These are phyloP conservation scores for Sarcodon aspratus DNA, from an alignment of 768 basidiomycete genomes.

Conservation along the genomic window DNA sequence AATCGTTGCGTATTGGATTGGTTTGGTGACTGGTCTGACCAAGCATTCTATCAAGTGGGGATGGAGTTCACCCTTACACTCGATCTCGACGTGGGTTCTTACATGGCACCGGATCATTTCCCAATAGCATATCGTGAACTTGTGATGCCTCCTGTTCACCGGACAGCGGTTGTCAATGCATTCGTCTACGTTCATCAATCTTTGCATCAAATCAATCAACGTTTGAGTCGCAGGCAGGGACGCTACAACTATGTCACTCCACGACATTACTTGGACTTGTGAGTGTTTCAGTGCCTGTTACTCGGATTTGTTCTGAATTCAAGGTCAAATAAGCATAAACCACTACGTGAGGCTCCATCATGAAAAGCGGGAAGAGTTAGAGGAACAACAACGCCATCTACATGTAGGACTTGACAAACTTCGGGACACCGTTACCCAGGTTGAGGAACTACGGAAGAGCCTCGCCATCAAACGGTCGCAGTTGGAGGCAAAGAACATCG, in stretches of 20 bases:
- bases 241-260: slow-evolving; percentile 96
- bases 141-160: slow-evolving; percentile 78
- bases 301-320: slow-evolving; percentile 1
- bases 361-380: slow-evolving; percentile 94
- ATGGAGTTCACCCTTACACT: slow-evolving; percentile 92
- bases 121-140: slow-evolving; percentile 83
- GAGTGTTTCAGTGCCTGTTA: slow-evolving; percentile 24
- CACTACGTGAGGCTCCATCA: slow-evolving; percentile 93
- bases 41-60: slow-evolving; percentile 96
- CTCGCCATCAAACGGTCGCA: slow-evolving; percentile 90
- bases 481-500: slow-evolving; percentile 84
- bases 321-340: slow-evolving; percentile 56
- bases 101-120: slow-evolving; percentile 72
- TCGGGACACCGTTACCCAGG: slow-evolving; percentile 89
- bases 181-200: slow-evolving; percentile 88
- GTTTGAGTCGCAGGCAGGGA: slow-evolving; percentile 87
- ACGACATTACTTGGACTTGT: slow-evolving; percentile 98
- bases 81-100: slow-evolving; percentile 82
- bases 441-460: slow-evolving; percentile 92
- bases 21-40: slow-evolving; percentile 99
- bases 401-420: slow-evolving; percentile 98
- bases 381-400: slow-evolving; percentile 96
- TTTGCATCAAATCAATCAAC: slow-evolving; percentile 79
- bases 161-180: slow-evolving; percentile 86
- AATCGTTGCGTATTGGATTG: slow-evolving; percentile 99